Conservation (phyloP, 2,329 filamentous ascomycete genomes). For the Xenosphaeropsis pyriputrescens region DNA sequence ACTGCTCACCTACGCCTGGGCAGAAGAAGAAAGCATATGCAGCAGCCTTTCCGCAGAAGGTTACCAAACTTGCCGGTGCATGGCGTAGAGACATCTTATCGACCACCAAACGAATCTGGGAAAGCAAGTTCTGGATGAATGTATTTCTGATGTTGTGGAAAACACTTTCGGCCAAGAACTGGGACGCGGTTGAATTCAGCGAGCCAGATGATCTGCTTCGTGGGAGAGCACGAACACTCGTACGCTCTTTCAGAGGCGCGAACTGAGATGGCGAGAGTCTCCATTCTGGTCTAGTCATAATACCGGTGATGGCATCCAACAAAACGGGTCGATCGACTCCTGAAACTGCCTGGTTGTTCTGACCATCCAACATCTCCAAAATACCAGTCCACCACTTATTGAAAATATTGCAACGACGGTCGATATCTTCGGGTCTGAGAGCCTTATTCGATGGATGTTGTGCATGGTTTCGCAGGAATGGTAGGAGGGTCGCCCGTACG, state of each 20-base stretch:
- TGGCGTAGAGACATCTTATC: constrained; percentile 59
- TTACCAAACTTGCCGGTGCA: constrained; percentile 36
- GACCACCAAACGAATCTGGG: constrained; percentile 58
- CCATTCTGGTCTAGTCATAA: constrained; percentile 63
- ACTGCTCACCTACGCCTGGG: constrained; percentile 52
- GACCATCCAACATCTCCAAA: constrained; percentile 52
- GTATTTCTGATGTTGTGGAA: constrained; percentile 59
- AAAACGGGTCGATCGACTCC: constrained; percentile 55
- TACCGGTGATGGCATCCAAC: constrained; percentile 51
- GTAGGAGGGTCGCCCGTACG: constrained; percentile 46
- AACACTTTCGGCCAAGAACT: constrained; percentile 55
- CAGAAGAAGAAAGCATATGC: constrained; percentile 66
- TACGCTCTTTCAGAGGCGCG: constrained; percentile 28
- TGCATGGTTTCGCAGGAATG: constrained; percentile 47
- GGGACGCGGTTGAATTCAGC: constrained; percentile 40
- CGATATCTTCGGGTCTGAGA: constrained; percentile 53
- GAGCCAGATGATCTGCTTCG: constrained; percentile 30
- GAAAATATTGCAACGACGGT: constrained; percentile 49
- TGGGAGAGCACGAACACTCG: constrained; percentile 12
- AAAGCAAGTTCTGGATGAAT: constrained; percentile 53
- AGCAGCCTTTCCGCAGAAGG: constrained; percentile 58
- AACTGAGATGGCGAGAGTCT: constrained; percentile 42
- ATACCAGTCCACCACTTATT: constrained; percentile 66
- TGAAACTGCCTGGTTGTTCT: constrained; percentile 53
- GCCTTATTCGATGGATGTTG: constrained; percentile 40